Conservation (phyloP, 2,329 filamentous ascomycete species). For the Curvularia spicifera region DNA sequence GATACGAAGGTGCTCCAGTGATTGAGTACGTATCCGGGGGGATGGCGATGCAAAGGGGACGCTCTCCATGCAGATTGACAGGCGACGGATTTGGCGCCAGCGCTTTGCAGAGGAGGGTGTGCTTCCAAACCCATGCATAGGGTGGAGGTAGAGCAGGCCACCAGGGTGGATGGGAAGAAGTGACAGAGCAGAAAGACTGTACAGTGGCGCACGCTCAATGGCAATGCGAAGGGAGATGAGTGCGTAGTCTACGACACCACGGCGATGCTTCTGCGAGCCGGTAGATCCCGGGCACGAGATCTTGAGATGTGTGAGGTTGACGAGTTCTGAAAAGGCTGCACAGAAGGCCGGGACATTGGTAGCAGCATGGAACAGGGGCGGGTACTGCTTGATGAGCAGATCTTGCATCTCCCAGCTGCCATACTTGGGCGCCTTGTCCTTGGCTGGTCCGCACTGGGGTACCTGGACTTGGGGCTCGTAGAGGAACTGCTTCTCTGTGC, state of each 20-base stretch:
- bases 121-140: constrained; percentile 74
- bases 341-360: constrained; percentile 88
- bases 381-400: constrained; percentile 84
- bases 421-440: constrained; percentile 73
- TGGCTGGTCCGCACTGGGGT: constrained; percentile 62
- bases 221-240: constrained; percentile 86
- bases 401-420: constrained; percentile 79
- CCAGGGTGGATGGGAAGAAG: constrained; percentile 76
- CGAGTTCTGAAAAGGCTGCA: constrained; percentile 70
- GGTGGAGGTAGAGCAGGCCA: constrained; percentile 78
- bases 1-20: constrained; percentile 66
- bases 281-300: constrained; percentile 78
- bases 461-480: constrained; percentile 75
- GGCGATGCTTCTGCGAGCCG: constrained; percentile 69
- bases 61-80: constrained; percentile 73
- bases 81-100: constrained; percentile 78
- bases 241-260: constrained; percentile 84
- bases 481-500: constrained; percentile 78
- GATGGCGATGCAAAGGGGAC: constrained; percentile 66
- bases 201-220: constrained; percentile 73
- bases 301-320: constrained; percentile 74
- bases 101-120: constrained; percentile 73
- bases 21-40: constrained; percentile 66
- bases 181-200: constrained; percentile 71
- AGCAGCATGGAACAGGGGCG: constrained; percentile 85